Conservation (phyloP, 495 filamentous ascomycete genomes). For the Annulohypoxylon maeteangense region DNA sequence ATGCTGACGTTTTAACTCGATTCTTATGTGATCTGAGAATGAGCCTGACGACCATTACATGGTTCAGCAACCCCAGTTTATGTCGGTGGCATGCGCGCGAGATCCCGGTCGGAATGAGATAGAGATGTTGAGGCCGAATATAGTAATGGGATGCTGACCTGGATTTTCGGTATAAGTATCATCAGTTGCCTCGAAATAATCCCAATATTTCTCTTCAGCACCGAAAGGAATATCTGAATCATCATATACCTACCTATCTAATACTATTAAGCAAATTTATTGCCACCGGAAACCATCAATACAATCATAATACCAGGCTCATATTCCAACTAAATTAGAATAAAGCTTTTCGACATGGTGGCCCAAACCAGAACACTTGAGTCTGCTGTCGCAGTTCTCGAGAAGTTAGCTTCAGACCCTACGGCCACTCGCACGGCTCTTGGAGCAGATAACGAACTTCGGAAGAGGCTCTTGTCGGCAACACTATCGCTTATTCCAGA, state of each 20-base stretch:
- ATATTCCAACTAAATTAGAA: background rate
- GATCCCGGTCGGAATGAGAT: constrained; percentile 15
- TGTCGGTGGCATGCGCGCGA: constrained; percentile 12
- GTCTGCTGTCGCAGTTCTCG: constrained; percentile 14
- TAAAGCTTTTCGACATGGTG: background rate
- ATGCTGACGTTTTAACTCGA: background rate
- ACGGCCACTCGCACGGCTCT: background rate
- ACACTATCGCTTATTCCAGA: constrained; percentile 24
- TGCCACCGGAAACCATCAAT: background rate
- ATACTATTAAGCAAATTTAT: background rate
- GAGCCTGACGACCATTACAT: background rate
- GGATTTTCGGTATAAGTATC: background rate
- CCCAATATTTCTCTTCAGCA: background rate
- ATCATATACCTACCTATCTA: background rate
- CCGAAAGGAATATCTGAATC: background rate
- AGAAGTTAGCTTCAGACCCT: constrained; percentile 8
- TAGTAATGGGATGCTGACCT: background rate
- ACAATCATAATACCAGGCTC: background rate
- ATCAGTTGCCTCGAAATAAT: background rate
- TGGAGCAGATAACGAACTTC: constrained; percentile 22
- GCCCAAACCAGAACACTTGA: constrained; percentile 2
- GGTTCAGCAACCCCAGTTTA: background rate
- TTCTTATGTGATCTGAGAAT: background rate
- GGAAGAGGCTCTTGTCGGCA: constrained; percentile 27
- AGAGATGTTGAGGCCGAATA: constrained; percentile 10